A percentile compares a stretch with the other conserved stretches of the same genome.
phyloP scores from a whole-genome alignment of 495 filamentous ascomycete genomes.

The Melanomma pulvis-pyrius region DNA sequence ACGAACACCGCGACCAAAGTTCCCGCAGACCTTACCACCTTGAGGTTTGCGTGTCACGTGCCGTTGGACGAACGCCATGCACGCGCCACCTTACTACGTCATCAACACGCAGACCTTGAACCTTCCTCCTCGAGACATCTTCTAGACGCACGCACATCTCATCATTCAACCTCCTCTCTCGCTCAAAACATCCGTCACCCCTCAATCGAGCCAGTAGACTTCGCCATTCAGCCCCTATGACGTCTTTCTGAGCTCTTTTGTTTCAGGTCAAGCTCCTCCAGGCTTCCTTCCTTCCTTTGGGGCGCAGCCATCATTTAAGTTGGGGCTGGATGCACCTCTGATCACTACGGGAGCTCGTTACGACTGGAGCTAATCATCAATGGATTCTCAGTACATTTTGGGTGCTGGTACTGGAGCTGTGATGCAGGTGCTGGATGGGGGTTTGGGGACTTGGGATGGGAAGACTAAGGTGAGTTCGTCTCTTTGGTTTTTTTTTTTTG shows the following conservation, averaged over 20 bases:
- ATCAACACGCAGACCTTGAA: background rate
- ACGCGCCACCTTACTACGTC: slow-evolving; percentile 1
- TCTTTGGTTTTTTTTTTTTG: no score
- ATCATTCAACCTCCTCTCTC: background rate
- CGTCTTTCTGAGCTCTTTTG: background rate
- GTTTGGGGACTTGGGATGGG: background rate
- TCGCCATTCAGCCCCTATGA: background rate
- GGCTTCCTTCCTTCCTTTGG: background rate
- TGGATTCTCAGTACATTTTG: no score
- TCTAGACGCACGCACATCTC: background rate
- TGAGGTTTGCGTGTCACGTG: background rate
- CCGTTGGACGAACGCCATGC: background rate
- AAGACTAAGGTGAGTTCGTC: slow-evolving; percentile 7
- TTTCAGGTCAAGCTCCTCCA: background rate
- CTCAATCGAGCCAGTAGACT: background rate
- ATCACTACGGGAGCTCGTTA: no score
- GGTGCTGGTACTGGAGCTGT: background rate
- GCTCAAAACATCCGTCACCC: no score
- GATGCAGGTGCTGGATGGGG: background rate
- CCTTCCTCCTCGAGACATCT: background rate
- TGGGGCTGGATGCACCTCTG: no score
- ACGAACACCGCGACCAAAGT: no score
- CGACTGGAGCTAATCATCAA: no score
- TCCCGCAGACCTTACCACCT: no score
- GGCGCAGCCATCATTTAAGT: no score